A percentile compares a stretch with the other conserved stretches of the same genome.
Conservation (phyloP, 129 eudicot genomes). For the Flaveria bidentis region DNA sequence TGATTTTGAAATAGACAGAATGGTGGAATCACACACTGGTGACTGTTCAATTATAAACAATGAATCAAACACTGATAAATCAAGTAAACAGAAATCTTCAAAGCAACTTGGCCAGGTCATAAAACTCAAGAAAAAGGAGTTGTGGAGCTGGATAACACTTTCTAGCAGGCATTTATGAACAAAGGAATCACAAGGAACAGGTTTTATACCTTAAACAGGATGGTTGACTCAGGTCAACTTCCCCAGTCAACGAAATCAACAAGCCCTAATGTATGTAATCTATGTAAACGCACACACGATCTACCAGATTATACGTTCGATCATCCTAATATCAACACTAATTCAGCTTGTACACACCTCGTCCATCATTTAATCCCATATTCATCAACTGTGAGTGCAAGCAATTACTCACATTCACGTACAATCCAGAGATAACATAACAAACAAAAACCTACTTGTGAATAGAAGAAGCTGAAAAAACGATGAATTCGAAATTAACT, state of each 20-base stretch:
- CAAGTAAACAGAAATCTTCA: constrained; percentile 2
- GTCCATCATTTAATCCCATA: neutral
- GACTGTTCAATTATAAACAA: neutral
- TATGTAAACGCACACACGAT: constrained; percentile 2
- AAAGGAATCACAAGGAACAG: neutral
- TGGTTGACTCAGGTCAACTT: constrained; percentile 30
- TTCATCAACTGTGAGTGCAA: neutral
- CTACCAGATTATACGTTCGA: neutral
- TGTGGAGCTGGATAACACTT: too few species aligned
- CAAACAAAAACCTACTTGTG: neutral
- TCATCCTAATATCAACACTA: neutral
- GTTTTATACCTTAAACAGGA: constrained; percentile 19
- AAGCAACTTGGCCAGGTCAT: neutral
- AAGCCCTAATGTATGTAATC: neutral
- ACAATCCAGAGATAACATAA: too few species aligned
- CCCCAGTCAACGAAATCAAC: constrained; percentile 21
- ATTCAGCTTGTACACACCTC: constrained; percentile 19
- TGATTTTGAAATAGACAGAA: neutral
- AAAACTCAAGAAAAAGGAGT: neutral
- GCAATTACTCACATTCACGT: constrained; percentile 16
- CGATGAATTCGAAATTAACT: constrained; percentile 17
- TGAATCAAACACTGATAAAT: neutral
- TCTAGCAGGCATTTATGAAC: too few species aligned
- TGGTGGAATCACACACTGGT: neutral
- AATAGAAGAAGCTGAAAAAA: constrained; percentile 5